Conservation (phyloP, 805 yeast genomes). For the Metschnikowia henanensis region DNA sequence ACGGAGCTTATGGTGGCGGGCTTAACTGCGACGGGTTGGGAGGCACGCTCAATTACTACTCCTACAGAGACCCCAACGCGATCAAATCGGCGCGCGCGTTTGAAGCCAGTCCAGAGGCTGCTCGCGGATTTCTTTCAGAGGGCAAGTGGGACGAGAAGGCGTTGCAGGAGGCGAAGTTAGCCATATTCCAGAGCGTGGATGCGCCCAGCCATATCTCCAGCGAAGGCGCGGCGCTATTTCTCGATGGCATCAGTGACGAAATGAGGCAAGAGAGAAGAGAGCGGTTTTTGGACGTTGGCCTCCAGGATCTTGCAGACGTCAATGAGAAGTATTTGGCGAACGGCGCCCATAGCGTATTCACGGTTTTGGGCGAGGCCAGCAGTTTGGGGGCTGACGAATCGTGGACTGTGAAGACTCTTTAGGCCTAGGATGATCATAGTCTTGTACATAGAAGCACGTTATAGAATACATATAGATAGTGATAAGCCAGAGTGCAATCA, state of each 20-base stretch:
- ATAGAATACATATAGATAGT: too few relatives aligned
- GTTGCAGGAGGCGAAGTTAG: conserved; percentile 84
- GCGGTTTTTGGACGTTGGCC: conserved; percentile 62
- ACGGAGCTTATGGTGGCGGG: conserved; percentile 99
- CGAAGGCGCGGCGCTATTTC: conserved; percentile 71
- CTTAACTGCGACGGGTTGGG: conserved; percentile 78
- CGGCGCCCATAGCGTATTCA: conserved; percentile 25
- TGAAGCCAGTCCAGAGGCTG: conserved; percentile 41
- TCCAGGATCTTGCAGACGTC: conserved; percentile 60
- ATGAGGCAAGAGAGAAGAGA: conserved; percentile 81
- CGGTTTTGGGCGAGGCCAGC: conserved; percentile 48
- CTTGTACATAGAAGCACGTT: conserved; percentile 1
- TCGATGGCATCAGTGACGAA: conserved; percentile 71
- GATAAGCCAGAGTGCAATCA: too few relatives aligned
- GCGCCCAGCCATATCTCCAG: conserved; percentile 81
- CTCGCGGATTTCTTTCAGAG: conserved; percentile 35
- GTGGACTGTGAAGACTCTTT: conserved; percentile 21
- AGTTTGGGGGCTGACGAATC: conserved; percentile 21
- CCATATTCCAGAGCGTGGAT: conserved; percentile 89
- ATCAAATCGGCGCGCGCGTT: conserved; percentile 64
- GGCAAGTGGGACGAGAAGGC: conserved; percentile 59
- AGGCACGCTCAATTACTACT: conserved; percentile 78
- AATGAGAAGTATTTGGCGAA: conserved; percentile 61
- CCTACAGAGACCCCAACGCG: conserved; percentile 94
- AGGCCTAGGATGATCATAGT: too few relatives aligned